A percentile compares a stretch with the other conserved stretches of the same genome.
phyloP scores from a whole-genome alignment of 345 rosid species.

The Combretum micranthum region DNA sequence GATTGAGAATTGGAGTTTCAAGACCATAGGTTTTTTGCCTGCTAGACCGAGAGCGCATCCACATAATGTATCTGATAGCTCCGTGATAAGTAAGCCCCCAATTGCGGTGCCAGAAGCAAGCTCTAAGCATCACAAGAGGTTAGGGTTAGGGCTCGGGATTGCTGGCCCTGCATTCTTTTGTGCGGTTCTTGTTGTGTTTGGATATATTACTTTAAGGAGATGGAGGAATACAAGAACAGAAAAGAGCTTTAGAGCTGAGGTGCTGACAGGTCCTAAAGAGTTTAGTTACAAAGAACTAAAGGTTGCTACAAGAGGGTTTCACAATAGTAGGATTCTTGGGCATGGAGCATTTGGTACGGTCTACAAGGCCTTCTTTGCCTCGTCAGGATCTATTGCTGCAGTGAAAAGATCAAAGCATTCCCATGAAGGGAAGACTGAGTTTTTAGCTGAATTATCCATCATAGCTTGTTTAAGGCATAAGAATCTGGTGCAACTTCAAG shows the following conservation, averaged over 20 bases:
- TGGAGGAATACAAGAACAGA: conserved; percentile 42
- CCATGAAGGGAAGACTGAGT: conserved; percentile 81
- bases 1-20: conserved; percentile 72
- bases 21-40: conserved; percentile 55
- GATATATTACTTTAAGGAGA: conserved; percentile 53
- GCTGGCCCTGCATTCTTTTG: conserved; percentile 77
- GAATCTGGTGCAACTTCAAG: conserved; percentile 79
- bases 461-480: conserved; percentile 93
- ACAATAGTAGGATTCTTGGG: conserved; percentile 75
- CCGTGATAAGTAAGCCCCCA: conserved; percentile 29
- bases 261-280: conserved; percentile 62
- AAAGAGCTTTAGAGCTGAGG: conserved; percentile 57
- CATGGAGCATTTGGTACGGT: conserved; percentile 87
- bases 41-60: conserved; percentile 42
- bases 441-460: conserved; percentile 72
- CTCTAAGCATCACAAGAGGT: conserved; percentile 25
- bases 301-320: conserved; percentile 76
- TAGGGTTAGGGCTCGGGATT: conserved; percentile 73
- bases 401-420: conserved; percentile 82
- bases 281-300: conserved; percentile 71
- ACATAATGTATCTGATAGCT: conserved; percentile 75
- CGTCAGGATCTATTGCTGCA: conserved; percentile 56
- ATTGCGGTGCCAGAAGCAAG: conserved; percentile 30
- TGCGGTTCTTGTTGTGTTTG: conserved; percentile 45
- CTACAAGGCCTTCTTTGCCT: conserved; percentile 57